A percentile compares a stretch with the other conserved stretches of the same genome.
These are phyloP conservation scores for Pilatotrama ljubarskyi DNA, from an alignment of 768 basidiomycete genomes.

Conservation along the genomic window DNA sequence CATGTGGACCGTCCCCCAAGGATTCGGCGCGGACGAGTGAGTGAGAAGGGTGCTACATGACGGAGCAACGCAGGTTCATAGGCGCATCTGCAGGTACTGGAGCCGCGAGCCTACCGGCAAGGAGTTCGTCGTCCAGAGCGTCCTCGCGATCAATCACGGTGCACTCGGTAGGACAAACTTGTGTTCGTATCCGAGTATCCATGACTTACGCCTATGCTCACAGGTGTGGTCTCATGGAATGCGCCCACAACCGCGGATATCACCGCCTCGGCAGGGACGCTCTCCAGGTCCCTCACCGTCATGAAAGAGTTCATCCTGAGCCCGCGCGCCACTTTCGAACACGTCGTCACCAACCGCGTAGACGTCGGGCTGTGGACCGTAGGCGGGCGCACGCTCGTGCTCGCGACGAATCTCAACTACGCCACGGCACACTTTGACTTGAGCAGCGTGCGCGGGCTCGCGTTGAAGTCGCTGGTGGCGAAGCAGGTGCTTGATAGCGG, in stretches of 20 bases:
- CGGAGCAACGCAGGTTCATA: neutral
- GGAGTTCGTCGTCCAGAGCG: constrained; percentile 66
- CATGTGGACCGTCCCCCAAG: constrained; percentile 82
- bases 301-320: constrained; percentile 34
- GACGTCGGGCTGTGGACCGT: constrained; percentile 39
- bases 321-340: constrained; percentile 29
- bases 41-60: neutral
- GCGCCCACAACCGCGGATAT: constrained; percentile 43
- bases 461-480: neutral
- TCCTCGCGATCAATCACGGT: constrained; percentile 72
- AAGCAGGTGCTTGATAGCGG: constrained; percentile 32
- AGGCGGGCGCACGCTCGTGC: constrained; percentile 33
- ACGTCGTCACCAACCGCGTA: constrained; percentile 24
- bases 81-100: constrained; percentile 50
- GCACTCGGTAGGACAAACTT: constrained; percentile 42
- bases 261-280: constrained; percentile 36
- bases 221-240: constrained; percentile 42
- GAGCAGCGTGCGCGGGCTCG: constrained; percentile 12
- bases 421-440: constrained; percentile 24
- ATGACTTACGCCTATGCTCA: neutral
- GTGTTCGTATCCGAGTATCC: neutral
- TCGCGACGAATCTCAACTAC: constrained; percentile 37
- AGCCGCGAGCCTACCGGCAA: constrained; percentile 61
- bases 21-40: constrained; percentile 56
- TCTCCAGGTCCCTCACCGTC: constrained; percentile 33